These are phyloP conservation scores for Astraeus odoratus DNA, from an alignment of 768 basidiomycete genomes.

Conservation along the genomic window DNA sequence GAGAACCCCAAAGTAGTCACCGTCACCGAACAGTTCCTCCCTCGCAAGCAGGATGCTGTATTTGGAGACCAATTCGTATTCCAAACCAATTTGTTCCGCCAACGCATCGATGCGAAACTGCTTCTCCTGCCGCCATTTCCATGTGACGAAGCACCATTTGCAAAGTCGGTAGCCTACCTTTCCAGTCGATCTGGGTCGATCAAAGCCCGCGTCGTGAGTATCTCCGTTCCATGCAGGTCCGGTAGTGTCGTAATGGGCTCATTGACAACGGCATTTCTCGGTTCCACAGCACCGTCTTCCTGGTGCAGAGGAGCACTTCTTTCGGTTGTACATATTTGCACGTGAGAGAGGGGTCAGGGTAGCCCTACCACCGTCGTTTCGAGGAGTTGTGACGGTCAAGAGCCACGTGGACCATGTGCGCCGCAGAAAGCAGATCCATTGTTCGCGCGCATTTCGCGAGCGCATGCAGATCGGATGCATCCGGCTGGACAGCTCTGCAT, in stretches of 20 bases:
- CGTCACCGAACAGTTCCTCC: conserved; percentile 22
- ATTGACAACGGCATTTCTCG: conserved; percentile 2
- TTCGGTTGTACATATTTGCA: conserved; percentile 24
- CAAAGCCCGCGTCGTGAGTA: conserved; percentile 20
- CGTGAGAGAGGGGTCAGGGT: conserved; percentile 24
- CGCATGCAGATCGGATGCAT: conserved; percentile 18
- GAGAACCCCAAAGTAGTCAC: conserved; percentile 16
- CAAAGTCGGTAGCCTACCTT: conserved; percentile 28
- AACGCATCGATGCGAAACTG: conserved; percentile 22
- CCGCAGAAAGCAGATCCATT: conserved; percentile 11
- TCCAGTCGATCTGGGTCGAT: conserved; percentile 22
- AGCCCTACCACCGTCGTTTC: conserved; percentile 21
- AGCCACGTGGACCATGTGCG: conserved; percentile 8
- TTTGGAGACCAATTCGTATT: conserved; percentile 27
- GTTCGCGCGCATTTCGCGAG: conserved; percentile 19
- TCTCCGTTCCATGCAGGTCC: not conserved
- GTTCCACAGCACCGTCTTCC: conserved; percentile 18
- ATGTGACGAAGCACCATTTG: conserved; percentile 22
- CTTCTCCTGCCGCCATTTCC: conserved; percentile 20
- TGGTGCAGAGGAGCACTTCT: conserved; percentile 21
- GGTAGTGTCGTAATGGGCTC: conserved; percentile 1
- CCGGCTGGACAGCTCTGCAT: conserved; percentile 10
- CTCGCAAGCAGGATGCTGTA: conserved; percentile 22
- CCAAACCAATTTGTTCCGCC: conserved; percentile 15
- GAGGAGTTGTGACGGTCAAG: conserved; percentile 21